Base-by-base conservation (phyloP, 2,329 filamentous ascomycete genomes). In the Ilyonectria sp. region DNA sequence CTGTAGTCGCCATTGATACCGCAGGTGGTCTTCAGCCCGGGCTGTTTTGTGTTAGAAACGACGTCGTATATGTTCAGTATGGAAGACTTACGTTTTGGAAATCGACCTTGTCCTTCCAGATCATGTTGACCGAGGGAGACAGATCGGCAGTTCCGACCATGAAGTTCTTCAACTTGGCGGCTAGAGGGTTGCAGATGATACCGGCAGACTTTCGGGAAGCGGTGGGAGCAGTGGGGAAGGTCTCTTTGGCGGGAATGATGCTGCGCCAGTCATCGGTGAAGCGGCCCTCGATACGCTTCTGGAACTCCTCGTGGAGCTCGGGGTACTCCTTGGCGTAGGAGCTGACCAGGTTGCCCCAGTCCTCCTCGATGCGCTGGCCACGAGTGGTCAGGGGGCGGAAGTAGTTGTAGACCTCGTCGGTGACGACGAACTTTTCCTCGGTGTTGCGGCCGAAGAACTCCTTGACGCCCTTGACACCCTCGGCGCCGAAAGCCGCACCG, bases 101-200 rank as follows among this genome's bases (percentile, higher is more conserved):
- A 71, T 86, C 84, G 11, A 85, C 79, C 73, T 86, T 86, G 68
- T 77, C 81, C 68, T 84, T 83, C 85, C 86, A 89, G 33, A 83
- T 84, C 86, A 90, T 88, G 74, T 87, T 83, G 4, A 87, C 85
- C 0, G 85, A 86, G 1, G 85, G 85, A 0, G 85, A 84, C 15
- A 88, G 73, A 75, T 88, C 86, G 4, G 86, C 86, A 0, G 86
- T 87, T 13, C 86, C 86, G 21, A 87, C 85, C 82, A 88, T 86
- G 68, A 88, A 82, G 63, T 81, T 83, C 57, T 80, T 79, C 1
- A 87, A 67, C 26, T 82, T 76, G 9, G 82, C 79, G 4, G 87
- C 86, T 4, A 89, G 76, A 0, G 87, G 86, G 68, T 89, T 89
- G 70, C 83, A 83, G 21, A 84, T 76, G 17, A 84, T 69, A 3